phyloP scores from a whole-genome alignment of 2,329 filamentous ascomycete genomes.

The Stachybotrys chartarum region DNA sequence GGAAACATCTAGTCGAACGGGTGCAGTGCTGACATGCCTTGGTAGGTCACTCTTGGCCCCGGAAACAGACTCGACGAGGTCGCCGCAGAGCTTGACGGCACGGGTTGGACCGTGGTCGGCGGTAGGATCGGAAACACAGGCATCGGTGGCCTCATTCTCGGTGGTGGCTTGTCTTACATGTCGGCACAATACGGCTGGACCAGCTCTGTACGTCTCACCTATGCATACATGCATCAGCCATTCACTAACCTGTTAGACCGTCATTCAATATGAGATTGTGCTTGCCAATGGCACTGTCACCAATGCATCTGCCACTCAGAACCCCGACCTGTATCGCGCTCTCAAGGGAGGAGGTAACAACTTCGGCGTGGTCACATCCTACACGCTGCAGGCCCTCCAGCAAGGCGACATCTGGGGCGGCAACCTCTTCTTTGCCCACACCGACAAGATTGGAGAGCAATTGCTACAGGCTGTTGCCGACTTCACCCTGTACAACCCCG shows the following conservation, averaged over 20 bases:
- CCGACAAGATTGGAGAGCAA: slow-evolving; percentile 16
- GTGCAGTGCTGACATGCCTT: too few relatives aligned
- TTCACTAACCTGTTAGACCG: slow-evolving; percentile 14
- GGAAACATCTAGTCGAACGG: too few relatives aligned
- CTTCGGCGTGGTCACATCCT: slow-evolving; percentile 42
- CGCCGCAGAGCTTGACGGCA: slow-evolving; percentile 29
- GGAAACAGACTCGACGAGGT: slow-evolving; percentile 37
- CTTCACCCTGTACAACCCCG: slow-evolving; percentile 50
- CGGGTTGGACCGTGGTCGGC: slow-evolving; percentile 34
- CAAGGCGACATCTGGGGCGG: slow-evolving; percentile 36
- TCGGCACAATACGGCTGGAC: slow-evolving; percentile 43
- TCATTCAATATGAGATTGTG: slow-evolving; percentile 44
- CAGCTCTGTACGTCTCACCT: slow-evolving; percentile 22
- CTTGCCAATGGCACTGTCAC: slow-evolving; percentile 41
- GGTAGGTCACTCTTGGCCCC: slow-evolving; percentile 30
- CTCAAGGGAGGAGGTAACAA: slow-evolving; percentile 52
- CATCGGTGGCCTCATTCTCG: slow-evolving; percentile 43
- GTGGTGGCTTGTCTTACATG: slow-evolving; percentile 45
- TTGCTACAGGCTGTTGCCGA: slow-evolving; percentile 42
- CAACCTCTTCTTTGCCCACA: slow-evolving; percentile 28
- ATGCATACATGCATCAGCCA: too few relatives aligned
- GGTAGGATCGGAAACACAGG: slow-evolving; percentile 39
- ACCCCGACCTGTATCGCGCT: slow-evolving; percentile 44
- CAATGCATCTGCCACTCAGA: slow-evolving; percentile 29
- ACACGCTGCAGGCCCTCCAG: slow-evolving; percentile 33